Percentiles rank a stretch among this genome's conserved stretches.
Evolutionary conservation across 116 monocot species (phyloP).

Genomic region (Posidonia oceanica): DNA sequence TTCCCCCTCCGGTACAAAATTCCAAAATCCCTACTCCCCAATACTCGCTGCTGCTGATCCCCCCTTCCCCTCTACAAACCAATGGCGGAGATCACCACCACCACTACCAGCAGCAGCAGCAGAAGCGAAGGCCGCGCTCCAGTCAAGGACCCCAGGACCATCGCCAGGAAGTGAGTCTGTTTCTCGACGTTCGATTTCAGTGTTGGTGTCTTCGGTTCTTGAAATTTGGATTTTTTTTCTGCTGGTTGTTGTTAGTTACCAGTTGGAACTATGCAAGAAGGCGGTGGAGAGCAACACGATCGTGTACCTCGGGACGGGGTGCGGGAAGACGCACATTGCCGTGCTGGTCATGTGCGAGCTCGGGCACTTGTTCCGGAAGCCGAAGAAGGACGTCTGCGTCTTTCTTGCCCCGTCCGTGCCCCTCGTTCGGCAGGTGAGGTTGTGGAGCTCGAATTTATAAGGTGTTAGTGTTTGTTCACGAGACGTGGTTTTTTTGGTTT

Average conservation of each 20-base stretch:
- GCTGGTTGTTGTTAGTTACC: constrained; percentile 37
- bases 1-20: no score
- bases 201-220: neutral
- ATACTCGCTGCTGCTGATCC: no score
- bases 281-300: constrained; percentile 82
- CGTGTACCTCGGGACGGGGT: constrained; percentile 79
- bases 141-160: constrained; percentile 14
- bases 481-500: neutral
- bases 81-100: no score
- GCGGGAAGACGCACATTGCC: constrained; percentile 95
- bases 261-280: constrained; percentile 74
- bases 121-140: neutral
- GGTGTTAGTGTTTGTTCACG: neutral
- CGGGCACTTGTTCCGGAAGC: constrained; percentile 55
- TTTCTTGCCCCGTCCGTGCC: constrained; percentile 85
- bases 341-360: constrained; percentile 88
- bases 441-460: neutral
- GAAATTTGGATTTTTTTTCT: neutral
- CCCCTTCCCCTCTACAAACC: no score
- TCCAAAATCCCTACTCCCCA: no score
- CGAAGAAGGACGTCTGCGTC: constrained; percentile 56
- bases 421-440: constrained; percentile 75
- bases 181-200: constrained; percentile 1
- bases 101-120: no score
- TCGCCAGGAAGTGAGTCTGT: constrained; percentile 18